A percentile compares a stretch with the other conserved stretches of the same genome.
phyloP scores from a whole-genome alignment of 148 eudicot genomes.

The Rhododendron molle region DNA sequence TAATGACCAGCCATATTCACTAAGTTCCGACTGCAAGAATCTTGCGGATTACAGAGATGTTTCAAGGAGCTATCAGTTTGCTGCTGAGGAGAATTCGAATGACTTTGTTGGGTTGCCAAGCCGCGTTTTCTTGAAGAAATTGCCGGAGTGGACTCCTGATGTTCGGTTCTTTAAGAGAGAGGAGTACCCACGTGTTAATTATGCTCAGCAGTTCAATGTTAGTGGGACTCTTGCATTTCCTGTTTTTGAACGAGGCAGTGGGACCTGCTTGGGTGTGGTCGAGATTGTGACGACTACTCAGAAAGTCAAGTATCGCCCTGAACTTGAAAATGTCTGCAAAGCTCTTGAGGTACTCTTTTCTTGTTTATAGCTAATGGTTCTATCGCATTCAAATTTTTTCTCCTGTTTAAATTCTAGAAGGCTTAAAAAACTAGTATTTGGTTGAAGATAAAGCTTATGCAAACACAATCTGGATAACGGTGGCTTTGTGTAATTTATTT shows the following conservation, averaged over 20 bases:
- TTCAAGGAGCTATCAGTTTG: constrained; percentile 51
- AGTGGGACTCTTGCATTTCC: constrained; percentile 75
- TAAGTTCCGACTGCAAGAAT: constrained; percentile 19
- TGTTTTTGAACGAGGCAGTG: constrained; percentile 58
- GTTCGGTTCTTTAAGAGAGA: constrained; percentile 51
- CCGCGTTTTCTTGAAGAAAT: constrained; percentile 60
- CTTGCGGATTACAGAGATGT: constrained; percentile 25
- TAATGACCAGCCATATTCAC: constrained; percentile 26
- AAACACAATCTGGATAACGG: neutral
- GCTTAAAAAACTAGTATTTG: neutral
- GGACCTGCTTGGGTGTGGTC: constrained; percentile 63
- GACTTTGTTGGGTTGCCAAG: constrained; percentile 61
- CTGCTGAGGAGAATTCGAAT: constrained; percentile 53
- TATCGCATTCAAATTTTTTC: neutral
- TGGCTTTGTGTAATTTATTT: neutral
- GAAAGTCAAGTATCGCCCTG: constrained; percentile 48
- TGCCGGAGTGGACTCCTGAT: constrained; percentile 77
- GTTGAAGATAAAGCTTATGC: neutral
- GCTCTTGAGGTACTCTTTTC: constrained; percentile 65
- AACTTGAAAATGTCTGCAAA: constrained; percentile 60
- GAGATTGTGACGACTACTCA: constrained; percentile 65
- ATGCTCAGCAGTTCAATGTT: constrained; percentile 48
- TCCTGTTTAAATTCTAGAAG: neutral
- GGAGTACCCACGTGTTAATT: constrained; percentile 45
- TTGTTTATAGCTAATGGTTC: neutral